Evolutionary conservation across 352 stramenopile species (phyloP), one percentile per base, ranked within the genome.

Genomic region (Pelagophyceae sp.): DNA sequence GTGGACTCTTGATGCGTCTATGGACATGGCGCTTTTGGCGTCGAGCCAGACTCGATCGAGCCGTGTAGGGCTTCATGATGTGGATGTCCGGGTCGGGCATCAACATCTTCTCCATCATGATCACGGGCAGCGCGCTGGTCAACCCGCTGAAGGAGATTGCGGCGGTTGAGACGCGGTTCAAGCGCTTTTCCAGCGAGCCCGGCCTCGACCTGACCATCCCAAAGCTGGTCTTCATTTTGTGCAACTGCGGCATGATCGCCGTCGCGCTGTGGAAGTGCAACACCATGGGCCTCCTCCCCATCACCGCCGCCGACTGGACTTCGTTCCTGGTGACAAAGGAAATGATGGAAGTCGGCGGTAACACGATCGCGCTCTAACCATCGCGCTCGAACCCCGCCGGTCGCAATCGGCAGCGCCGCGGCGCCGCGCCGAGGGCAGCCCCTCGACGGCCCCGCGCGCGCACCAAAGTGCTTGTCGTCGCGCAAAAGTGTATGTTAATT

Each of bases 61-160:
- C n/a, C n/a, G n/a, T n/a, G n/a, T n/a, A 93, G 31, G 92, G 86
- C 35, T 94, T 97, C 81, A 97, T 97, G 92, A 95, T 97, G 89
- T 97, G 92, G 90, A 97, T 97, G 92, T 94, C 88, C 74, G 92
- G 92, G 76, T 93, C 91, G 77, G 90, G 90, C 67, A 91, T 97
- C 80, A 95, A 96, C 83, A 97, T 97, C 78, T 96, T 96, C 82
- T 94, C 88, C 77, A 96, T 96, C 84, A 96, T 96, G 91, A 92
- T 96, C 83, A 95, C 89, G 6, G 91, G 84, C 76, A 95, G 95
- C 90, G 93, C 94, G 80, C 83, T 96, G 75, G 91, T 93, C 85
- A 95, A 94, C 83, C 94, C 91, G 17, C 78, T 92, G 83, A 95
- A 95, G 85, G 92, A 90, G 38, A 84, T 96, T 76, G 90, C 95